phyloP scores from a whole-genome alignment of 306 rosid genomes.

The Citrullus colocynthis region DNA sequence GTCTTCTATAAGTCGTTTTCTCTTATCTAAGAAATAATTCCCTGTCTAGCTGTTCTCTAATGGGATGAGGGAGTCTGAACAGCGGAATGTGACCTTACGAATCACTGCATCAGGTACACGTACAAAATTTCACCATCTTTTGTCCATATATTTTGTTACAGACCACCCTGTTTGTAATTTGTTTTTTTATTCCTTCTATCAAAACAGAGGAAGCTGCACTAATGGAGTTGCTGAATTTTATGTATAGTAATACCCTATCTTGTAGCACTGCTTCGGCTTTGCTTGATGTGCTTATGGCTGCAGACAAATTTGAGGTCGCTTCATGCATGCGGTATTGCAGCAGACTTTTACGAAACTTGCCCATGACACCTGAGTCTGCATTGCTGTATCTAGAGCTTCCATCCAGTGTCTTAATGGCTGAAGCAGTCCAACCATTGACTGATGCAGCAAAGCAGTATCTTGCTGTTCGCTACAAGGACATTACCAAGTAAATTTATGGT shows the following conservation, averaged over 20 bases:
- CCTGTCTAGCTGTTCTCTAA: conserved; percentile 69
- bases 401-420: conserved; percentile 84
- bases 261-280: conserved; percentile 59
- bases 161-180: conserved; percentile 3
- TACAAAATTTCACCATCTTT: background rate
- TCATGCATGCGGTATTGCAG: conserved; percentile 96
- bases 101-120: conserved; percentile 73
- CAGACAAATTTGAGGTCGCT: conserved; percentile 95
- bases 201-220: conserved; percentile 87
- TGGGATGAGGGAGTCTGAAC: conserved; percentile 97
- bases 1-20: background rate
- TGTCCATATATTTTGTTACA: background rate
- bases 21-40: conserved; percentile 7
- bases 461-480: conserved; percentile 76
- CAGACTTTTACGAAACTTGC: conserved; percentile 43
- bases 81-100: conserved; percentile 72
- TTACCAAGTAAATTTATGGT: conserved; percentile 53
- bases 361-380: conserved; percentile 95
- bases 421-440: conserved; percentile 89
- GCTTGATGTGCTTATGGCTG: conserved; percentile 94
- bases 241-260: conserved; percentile 69
- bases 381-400: conserved; percentile 92
- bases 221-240: conserved; percentile 92
- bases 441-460: conserved; percentile 95
- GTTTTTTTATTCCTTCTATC: conserved; percentile 11